Conservation (phyloP, 768 basidiomycete species). For the Serendipita vermifera region DNA sequence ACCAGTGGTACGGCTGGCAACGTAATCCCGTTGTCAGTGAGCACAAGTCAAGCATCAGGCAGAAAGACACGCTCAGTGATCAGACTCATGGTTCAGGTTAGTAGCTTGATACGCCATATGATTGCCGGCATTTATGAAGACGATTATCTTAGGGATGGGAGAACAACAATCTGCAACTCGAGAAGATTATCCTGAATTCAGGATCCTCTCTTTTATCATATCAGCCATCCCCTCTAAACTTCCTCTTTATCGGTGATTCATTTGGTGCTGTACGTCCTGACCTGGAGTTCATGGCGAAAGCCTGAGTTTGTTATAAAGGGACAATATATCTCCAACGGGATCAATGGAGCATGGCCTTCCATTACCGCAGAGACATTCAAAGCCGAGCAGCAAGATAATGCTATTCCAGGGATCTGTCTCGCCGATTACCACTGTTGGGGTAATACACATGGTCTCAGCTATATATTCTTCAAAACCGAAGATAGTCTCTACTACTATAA, state of each 20-base stretch:
- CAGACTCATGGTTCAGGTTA: too few species aligned
- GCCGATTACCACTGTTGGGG: constrained; percentile 20
- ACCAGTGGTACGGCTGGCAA: constrained; percentile 37
- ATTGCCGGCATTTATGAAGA: too few species aligned
- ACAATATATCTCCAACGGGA: constrained; percentile 40
- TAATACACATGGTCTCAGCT: constrained; percentile 12
- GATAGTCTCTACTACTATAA: too few species aligned
- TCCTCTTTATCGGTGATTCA: constrained; percentile 48
- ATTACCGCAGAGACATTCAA: constrained; percentile 37
- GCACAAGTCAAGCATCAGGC: too few species aligned
- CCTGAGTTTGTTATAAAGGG: constrained; percentile 36
- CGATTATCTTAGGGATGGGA: constrained; percentile 50
- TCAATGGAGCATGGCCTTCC: constrained; percentile 47
- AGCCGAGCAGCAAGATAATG: constrained; percentile 38
- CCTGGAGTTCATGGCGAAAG: too few species aligned
- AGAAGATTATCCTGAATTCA: constrained; percentile 33
- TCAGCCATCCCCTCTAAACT: constrained; percentile 31
- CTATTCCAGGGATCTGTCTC: constrained; percentile 42
- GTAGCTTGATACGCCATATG: too few species aligned
- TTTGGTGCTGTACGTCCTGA: constrained; percentile 35
- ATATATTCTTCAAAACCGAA: constrained; percentile 7
- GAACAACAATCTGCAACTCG: constrained; percentile 42
- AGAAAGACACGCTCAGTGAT: too few species aligned
- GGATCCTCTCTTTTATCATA: constrained; percentile 35
- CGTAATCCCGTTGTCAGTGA: constrained; percentile 26